Evolutionary conservation across 352 stramenopile genomes (phyloP).

Genomic region (Phytophthora constricta): DNA sequence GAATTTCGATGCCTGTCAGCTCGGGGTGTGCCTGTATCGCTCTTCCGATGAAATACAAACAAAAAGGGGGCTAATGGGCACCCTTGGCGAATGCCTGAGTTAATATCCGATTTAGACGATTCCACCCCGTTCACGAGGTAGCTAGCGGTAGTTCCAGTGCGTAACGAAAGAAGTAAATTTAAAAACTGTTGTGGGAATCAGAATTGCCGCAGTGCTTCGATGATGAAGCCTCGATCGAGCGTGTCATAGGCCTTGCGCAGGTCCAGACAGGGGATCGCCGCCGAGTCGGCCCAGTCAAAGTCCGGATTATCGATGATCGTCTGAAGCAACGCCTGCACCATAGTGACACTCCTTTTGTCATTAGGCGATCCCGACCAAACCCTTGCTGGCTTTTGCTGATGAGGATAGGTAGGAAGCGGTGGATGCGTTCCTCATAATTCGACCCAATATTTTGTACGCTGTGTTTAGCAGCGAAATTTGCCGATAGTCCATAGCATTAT

Average conservation of each 20-base stretch:
- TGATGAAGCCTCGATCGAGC: conserved; percentile 1
- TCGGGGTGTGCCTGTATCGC: not conserved
- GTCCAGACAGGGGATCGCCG: conserved; percentile 4
- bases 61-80: conserved; percentile 7
- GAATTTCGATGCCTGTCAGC: conserved; percentile 2
- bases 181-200: conserved; percentile 6
- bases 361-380: conserved; percentile 3
- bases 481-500: conserved; percentile 14
- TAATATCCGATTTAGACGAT: conserved; percentile 2
- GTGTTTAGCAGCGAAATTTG: conserved; percentile 18
- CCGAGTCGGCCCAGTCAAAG: not conserved
- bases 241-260: conserved; percentile 15
- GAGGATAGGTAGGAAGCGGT: not conserved
- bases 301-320: not conserved
- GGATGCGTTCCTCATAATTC: conserved; percentile 8
- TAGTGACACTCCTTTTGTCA: not conserved
- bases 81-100: conserved; percentile 8
- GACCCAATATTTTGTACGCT: conserved; percentile 3
- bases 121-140: conserved; percentile 15
- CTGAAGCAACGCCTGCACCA: not conserved
- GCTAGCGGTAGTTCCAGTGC: conserved; percentile 9
- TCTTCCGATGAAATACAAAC: conserved; percentile 2
- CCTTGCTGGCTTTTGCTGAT: conserved; percentile 10
- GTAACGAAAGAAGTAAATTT: not conserved
- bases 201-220: not conserved